Conservation (phyloP, 305 asterid species). For the Fraxinus ornus region DNA sequence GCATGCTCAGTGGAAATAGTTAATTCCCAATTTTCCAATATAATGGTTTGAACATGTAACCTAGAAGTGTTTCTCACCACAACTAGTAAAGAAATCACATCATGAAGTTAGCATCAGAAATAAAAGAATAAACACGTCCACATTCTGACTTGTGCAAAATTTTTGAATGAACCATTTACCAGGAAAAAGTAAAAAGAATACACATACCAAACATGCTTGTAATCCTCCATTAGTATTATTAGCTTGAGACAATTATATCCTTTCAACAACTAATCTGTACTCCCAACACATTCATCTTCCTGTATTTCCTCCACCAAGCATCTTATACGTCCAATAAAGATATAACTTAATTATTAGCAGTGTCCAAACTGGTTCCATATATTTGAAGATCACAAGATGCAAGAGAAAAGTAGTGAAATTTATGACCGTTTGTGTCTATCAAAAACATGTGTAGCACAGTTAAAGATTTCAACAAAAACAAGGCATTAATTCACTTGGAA, state of each 20-base stretch:
- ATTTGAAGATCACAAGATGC: not conserved
- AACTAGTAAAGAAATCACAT: not conserved
- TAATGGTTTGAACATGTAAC: not conserved
- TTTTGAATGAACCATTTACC: not conserved
- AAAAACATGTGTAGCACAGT: not conserved
- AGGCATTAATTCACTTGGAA: not conserved
- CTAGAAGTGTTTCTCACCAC: not conserved
- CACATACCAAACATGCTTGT: not conserved
- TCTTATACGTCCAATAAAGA: not conserved
- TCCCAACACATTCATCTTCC: not conserved
- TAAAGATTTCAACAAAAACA: not conserved
- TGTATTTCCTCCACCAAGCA: conserved; percentile 2
- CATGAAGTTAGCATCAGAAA: conserved; percentile 1
- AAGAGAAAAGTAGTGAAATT: conserved; percentile 4
- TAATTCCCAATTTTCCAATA: not conserved
- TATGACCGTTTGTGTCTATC: conserved; percentile 2
- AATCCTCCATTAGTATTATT: not conserved
- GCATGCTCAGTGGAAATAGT: not conserved
- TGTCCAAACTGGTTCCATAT: not conserved
- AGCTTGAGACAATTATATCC: conserved; percentile 10
- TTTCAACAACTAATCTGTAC: not conserved
- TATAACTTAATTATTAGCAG: not conserved
- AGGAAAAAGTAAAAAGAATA: not conserved
- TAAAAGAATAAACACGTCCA: not conserved
- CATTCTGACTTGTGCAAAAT: not conserved